Base-by-base conservation (phyloP, 148 eudicot genomes). In the Polygonum maritimum region DNA sequence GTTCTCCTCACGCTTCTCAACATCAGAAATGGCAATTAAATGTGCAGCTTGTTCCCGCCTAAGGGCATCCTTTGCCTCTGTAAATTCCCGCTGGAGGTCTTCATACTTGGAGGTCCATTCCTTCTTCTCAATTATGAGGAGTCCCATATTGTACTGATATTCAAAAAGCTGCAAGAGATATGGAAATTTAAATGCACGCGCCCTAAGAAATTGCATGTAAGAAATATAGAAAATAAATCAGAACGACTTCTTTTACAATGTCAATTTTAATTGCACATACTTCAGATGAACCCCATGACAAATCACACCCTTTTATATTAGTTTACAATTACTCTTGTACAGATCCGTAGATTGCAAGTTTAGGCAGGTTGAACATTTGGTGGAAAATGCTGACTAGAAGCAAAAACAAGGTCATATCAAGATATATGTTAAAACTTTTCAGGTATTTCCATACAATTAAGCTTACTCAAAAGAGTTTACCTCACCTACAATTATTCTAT, bases 61-160 rank as follows among this genome's bases (percentile, higher is more conserved):
- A 13, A 90, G 86, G 33, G 80, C 47, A 47, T 87, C 94, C 72
- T 84, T 87, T 69, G 87, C 83, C 75, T 92, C 92, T 15, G 79
- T 78, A 60, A 89, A 62, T 16, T 84, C 86, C 71, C 79, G 86
- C 77, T 80, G 83, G 60, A 92, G 85, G 77, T 92, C 94, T 77
- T 95, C 97, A 76, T 83, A 83, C 83, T 90, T 91, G n/a, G 91
- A 84, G 18, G 79, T 77, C 97, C 91, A 92, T 36, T 95, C 97
- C 81, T 92, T 92, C 77, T 95, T 95, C 87, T 95, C 99, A 77
- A 95, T 86, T 86, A 95, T 75, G 7, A 95, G 97, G 78, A 95
- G 89, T 36, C 99, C 99, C 99, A 95, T 92, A 76, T 90, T 95
- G 81, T 92, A 95, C 79, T 95, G 99, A 86, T 95, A 95, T 33